Conservation (phyloP, 345 rosid species). For the Litchi chinensis region DNA sequence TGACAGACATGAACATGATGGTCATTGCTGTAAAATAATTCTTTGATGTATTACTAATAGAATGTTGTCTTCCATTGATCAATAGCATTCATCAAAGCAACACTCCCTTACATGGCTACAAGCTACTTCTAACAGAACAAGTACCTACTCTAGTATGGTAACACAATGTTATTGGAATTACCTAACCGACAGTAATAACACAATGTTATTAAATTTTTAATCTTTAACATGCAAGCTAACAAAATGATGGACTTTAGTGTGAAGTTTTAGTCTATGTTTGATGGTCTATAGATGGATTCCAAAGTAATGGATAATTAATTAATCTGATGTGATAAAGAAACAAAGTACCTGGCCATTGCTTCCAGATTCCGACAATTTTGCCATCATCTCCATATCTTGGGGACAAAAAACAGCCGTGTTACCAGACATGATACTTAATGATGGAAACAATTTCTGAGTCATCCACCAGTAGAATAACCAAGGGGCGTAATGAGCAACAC, state of each 20-base stretch:
- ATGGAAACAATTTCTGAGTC: conserved; percentile 75
- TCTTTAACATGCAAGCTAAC: not conserved
- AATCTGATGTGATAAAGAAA: not conserved
- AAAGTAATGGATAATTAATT: not conserved
- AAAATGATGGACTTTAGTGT: not conserved
- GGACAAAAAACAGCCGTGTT: conserved; percentile 42
- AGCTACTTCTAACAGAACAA: too few relatives aligned
- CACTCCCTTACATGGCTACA: too few relatives aligned
- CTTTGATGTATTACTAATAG: not conserved
- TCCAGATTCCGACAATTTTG: conserved; percentile 43
- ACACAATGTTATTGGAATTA: too few relatives aligned
- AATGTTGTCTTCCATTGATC: too few relatives aligned
- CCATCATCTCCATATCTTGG: conserved; percentile 45
- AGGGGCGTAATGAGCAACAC: conserved; percentile 65
- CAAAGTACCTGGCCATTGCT: conserved; percentile 49
- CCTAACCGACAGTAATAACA: not conserved
- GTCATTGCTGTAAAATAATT: not conserved
- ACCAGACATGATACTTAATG: conserved; percentile 51
- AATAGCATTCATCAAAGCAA: too few relatives aligned
- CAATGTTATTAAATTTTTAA: not conserved
- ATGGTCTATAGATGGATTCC: not conserved
- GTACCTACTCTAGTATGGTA: too few relatives aligned
- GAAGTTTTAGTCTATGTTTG: not conserved
- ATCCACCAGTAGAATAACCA: conserved; percentile 91
- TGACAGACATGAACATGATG: not conserved